Evolutionary conservation across 345 rosid genomes (phyloP).

Genomic region (Salix dunnii): DNA sequence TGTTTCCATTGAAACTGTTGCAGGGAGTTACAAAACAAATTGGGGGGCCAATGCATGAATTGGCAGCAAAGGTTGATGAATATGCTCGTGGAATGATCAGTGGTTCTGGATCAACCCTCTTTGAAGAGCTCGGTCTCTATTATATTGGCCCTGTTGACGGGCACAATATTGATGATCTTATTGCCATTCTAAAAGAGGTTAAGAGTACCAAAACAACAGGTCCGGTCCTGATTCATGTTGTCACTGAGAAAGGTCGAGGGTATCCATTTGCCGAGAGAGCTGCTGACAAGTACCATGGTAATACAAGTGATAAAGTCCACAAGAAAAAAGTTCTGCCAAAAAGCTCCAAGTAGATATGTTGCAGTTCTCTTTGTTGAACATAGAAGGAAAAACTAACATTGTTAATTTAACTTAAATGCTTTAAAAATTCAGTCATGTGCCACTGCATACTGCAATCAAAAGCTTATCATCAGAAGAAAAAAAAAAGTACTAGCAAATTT

Average conservation of each 20-base stretch:
- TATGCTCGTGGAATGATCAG: constrained; percentile 99
- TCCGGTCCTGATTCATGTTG: constrained; percentile 90
- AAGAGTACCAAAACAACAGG: constrained; percentile 88
- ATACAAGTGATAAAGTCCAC: background rate
- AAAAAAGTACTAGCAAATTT: background rate
- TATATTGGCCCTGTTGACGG: constrained; percentile 99
- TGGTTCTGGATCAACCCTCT: constrained; percentile 89
- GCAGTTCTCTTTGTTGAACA: background rate
- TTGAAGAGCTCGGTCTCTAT: constrained; percentile 94
- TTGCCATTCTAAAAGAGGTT: constrained; percentile 84
- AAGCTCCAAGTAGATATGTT: background rate
- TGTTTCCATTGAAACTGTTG: constrained; percentile 14
- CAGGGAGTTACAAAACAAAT: constrained; percentile 91
- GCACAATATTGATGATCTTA: constrained; percentile 82
- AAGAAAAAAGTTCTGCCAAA: background rate
- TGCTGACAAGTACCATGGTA: constrained; percentile 94
- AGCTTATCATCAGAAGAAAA: background rate
- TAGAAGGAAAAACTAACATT: background rate
- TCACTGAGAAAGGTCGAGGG: constrained; percentile 98
- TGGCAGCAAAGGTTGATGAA: constrained; percentile 96
- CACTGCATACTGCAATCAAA: background rate
- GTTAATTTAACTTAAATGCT: background rate
- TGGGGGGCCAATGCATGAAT: constrained; percentile 87
- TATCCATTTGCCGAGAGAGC: constrained; percentile 98
- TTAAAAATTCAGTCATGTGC: background rate